phyloP scores from a whole-genome alignment of 106 monocot species.

The Dioscorea zingiberensis region DNA sequence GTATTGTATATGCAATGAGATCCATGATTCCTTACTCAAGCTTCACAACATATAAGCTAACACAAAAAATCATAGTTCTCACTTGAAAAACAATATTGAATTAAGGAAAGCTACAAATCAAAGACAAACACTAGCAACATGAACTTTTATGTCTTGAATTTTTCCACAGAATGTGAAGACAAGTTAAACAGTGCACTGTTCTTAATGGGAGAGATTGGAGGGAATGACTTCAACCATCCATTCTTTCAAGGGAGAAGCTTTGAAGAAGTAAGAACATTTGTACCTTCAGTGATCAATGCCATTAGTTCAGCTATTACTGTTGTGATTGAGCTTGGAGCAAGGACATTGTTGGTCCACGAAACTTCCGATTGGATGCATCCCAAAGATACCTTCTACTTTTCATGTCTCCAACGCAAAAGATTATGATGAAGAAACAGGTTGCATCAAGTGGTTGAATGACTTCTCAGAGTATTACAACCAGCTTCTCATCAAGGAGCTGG shows the following conservation, averaged over 20 bases:
- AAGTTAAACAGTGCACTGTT: constrained; percentile 27
- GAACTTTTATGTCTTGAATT: neutral
- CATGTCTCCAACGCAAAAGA: constrained; percentile 3
- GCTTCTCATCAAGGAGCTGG: too few species aligned
- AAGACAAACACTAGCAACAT: too few species aligned
- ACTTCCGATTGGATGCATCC: constrained; percentile 28
- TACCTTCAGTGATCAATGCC: constrained; percentile 15
- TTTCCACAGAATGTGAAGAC: constrained; percentile 15
- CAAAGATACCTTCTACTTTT: constrained; percentile 9
- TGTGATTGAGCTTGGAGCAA: constrained; percentile 35
- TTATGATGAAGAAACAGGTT: constrained; percentile 26
- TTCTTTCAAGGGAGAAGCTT: too few species aligned
- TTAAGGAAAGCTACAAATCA: too few species aligned
- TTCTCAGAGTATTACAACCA: constrained; percentile 33
- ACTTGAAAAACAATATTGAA: too few species aligned
- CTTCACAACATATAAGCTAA: too few species aligned
- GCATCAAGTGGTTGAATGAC: constrained; percentile 19
- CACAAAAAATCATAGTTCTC: too few species aligned
- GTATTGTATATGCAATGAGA: too few species aligned
- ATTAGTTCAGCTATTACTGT: constrained; percentile 27
- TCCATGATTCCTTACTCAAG: too few species aligned
- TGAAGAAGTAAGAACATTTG: constrained; percentile 11
- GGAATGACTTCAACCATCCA: constrained; percentile 49
- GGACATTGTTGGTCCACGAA: constrained; percentile 28
- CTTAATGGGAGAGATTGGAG: constrained; percentile 38